Percentiles rank a stretch among this genome's conserved stretches.
phyloP scores from a whole-genome alignment of 2,329 filamentous ascomycete species.

The Sclerotinia sclerotiorum region DNA sequence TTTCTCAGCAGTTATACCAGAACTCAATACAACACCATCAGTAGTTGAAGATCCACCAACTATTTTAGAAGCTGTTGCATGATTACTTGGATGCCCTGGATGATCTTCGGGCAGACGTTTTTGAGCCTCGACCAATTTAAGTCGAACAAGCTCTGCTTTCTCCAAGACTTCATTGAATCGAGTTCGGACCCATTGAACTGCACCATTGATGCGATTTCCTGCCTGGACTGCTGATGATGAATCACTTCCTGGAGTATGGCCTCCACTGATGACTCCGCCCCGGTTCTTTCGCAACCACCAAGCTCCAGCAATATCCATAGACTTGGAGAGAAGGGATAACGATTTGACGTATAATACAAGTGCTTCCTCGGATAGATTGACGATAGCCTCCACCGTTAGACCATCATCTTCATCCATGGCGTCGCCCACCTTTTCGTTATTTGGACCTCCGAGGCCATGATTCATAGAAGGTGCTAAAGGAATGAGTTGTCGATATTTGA shows the following conservation, averaged over 20 bases:
- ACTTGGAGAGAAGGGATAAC: slow-evolving; percentile 82
- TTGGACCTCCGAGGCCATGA: slow-evolving; percentile 65
- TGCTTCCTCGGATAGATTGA: slow-evolving; percentile 89
- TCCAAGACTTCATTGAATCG: slow-evolving; percentile 97
- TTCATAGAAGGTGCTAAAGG: slow-evolving; percentile 79
- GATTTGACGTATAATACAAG: slow-evolving; percentile 96
- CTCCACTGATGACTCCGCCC: slow-evolving; percentile 54
- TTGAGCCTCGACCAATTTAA: slow-evolving; percentile 84
- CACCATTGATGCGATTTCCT: slow-evolving; percentile 75
- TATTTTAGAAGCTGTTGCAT: slow-evolving; percentile 58
- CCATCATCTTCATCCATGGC: slow-evolving; percentile 66
- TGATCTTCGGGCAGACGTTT: slow-evolving; percentile 80
- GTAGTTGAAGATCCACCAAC: slow-evolving; percentile 52
- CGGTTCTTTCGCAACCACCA: slow-evolving; percentile 86
- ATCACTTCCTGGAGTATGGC: slow-evolving; percentile 45
- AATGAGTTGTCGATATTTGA: slow-evolving; percentile 97
- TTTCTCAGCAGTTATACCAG: slow-evolving; percentile 91
- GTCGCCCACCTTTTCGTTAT: slow-evolving; percentile 54
- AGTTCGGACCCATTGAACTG: slow-evolving; percentile 90
- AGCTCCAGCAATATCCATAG: slow-evolving; percentile 88
- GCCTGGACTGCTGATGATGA: slow-evolving; percentile 45
- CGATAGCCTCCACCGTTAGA: slow-evolving; percentile 80
- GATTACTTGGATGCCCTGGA: slow-evolving; percentile 80
- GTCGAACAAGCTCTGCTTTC: slow-evolving; percentile 91
- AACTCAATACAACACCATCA: slow-evolving; percentile 79